Base-by-base conservation (phyloP, 257 asterid species). In the Lantana camara region DNA sequence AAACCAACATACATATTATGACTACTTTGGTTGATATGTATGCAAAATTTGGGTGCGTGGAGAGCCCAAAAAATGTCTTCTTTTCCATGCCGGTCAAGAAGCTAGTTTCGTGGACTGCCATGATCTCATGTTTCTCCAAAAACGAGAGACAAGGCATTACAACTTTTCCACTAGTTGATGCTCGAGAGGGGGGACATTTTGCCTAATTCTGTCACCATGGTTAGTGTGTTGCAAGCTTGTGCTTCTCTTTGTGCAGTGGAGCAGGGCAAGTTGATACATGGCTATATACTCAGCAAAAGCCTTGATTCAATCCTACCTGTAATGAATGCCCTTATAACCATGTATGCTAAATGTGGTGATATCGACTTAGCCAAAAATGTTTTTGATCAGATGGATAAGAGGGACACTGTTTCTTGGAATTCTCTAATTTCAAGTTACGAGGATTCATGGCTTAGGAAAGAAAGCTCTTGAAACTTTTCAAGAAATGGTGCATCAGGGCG, bases 191-290 rank as follows among this genome's bases (percentile, higher is more conserved):
- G 63, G 40, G 82, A 69, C 38, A 41, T 82, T 70, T 55, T 85
- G 73, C 98, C 98, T 10, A 89, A 89, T 70, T 92, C 98, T 4
- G 95, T 89, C 62, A 92, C 98, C 11, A 89, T 92, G 96, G 95
- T 92, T 52, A 87, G 96, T 55, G 97, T 86, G 68, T 85, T 92
- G 46, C 98, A 86, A 77, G 96, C 97, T 34, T 89, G 96, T 60
- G 92, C 87, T 10, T 71, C 97, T 0, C 71, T 89, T 49, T 84
- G 93, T 62, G 97, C 97, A 10, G 35, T 92, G 72, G 93, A 86
- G 78, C 95, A 85, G 69, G 98, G 98, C 68, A 92, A 92, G 80
- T 62, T 86, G 67, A 77, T 89, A 60, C 98, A 92, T 59, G 92
- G 85, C 0, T 85, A 89, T 60, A 61, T 89, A 81, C 82, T 89